Conservation (phyloP, 139 green algal species). For the Chlamydomonas asymmetrica region DNA sequence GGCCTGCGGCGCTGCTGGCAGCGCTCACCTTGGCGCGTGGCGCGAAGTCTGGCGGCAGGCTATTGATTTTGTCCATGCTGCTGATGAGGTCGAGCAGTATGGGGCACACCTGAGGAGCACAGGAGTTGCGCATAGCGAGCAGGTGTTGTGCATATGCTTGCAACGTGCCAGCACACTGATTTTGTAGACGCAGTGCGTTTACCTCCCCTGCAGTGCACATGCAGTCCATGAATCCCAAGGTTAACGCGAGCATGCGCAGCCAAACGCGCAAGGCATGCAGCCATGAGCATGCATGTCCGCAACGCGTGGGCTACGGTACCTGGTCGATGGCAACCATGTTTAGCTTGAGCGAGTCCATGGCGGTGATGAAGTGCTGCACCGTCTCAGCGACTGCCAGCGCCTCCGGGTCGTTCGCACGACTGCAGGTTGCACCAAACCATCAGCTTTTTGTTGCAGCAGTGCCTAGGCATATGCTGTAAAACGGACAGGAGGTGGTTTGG, state of each 20-base stretch:
- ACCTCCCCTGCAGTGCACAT: too few species aligned
- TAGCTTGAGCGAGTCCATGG: constrained; percentile 92
- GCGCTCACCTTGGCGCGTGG: constrained; percentile 78
- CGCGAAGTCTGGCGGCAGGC: constrained; percentile 77
- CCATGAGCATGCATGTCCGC: background rate
- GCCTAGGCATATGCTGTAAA: too few species aligned
- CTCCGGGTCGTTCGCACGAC: constrained; percentile 29
- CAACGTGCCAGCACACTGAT: too few species aligned
- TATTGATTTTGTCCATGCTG: constrained; percentile 71
- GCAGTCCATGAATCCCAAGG: too few species aligned
- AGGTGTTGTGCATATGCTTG: too few species aligned
- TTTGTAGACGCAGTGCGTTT: too few species aligned
- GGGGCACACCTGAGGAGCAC: constrained; percentile 75
- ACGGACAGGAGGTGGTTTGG: too few species aligned
- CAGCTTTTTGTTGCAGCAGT: background rate
- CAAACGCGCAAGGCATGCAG: too few species aligned
- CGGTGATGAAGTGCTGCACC: constrained; percentile 93
- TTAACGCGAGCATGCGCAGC: too few species aligned
- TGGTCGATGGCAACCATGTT: constrained; percentile 94
- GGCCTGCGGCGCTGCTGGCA: too few species aligned
- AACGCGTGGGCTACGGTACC: constrained; percentile 29
- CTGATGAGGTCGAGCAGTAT: constrained; percentile 81
- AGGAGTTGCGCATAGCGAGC: too few species aligned
- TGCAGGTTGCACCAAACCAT: constrained; percentile 3
- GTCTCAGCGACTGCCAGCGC: constrained; percentile 72